A percentile compares a stretch with the other conserved stretches of the same genome.
phyloP scores from a whole-genome alignment of 2,329 filamentous ascomycete species.

The Alternaria gansuensis region DNA sequence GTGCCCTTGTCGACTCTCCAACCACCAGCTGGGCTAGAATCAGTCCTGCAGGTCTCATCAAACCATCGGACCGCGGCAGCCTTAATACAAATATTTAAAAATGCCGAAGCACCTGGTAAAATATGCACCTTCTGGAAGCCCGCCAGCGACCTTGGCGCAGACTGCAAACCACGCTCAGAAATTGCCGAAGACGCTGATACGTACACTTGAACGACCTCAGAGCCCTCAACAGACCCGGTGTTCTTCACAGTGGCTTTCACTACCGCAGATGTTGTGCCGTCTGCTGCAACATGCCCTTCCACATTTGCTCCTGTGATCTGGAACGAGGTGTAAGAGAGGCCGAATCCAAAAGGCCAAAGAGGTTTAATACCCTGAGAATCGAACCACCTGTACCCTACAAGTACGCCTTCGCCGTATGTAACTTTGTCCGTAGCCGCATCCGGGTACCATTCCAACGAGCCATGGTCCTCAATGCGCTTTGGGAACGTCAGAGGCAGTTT shows the following conservation, averaged over 20 bases:
- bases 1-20: too few species aligned
- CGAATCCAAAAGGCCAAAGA: conserved; percentile 79
- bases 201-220: conserved; percentile 65
- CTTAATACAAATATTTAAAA: too few species aligned
- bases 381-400: background rate
- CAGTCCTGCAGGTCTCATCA: too few species aligned
- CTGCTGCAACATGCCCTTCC: background rate
- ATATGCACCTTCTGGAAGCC: too few species aligned
- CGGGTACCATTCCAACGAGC: conserved; percentile 77
- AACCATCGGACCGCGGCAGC: too few species aligned
- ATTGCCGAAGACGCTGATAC: too few species aligned
- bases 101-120: too few species aligned
- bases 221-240: conserved; percentile 62
- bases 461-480: conserved; percentile 64
- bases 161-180: too few species aligned
- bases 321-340: conserved; percentile 75
- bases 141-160: too few species aligned
- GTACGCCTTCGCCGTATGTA: background rate
- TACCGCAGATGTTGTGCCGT: background rate
- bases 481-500: conserved; percentile 75
- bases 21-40: too few species aligned
- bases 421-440: background rate
- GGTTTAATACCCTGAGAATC: conserved; percentile 62
- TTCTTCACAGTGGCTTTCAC: conserved; percentile 66
- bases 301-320: background rate